Base-by-base conservation (phyloP, 2,329 filamentous ascomycete genomes). In the Botrytis deweyae region DNA sequence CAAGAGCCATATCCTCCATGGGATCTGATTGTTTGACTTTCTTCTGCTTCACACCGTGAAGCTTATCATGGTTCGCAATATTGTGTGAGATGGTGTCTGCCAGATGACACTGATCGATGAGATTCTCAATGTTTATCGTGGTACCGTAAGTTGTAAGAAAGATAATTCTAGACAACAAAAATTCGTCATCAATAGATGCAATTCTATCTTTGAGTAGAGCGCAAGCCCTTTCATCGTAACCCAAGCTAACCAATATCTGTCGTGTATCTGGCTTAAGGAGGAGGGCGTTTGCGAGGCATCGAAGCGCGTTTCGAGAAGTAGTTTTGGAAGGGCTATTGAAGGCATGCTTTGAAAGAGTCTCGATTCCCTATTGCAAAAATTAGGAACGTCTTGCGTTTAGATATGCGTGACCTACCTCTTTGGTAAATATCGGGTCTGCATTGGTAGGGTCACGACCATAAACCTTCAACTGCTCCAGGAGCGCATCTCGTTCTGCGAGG, bases 261-360 rank as follows among this genome's bases (percentile, higher is more conserved):
- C 93, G 88, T 61, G 91, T 91, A 59, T 88, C 85, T 16, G 88
- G 84, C 75, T 90, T 86, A 29, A 97, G 87, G 0, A 97, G 85
- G 79, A 98, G 84, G 14, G 94, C 90, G 82, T 98, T 98, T 78
- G 93, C 95, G 66, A 98, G 83, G 78, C 94, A 95, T 78, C 94
- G 89, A 58, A 97, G 85, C 1, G 90, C 95, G 80, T 94, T 93
- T 73, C 91, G 89, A 3, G 92, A 92, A 1, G 91, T 90, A 14
- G 87, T 87, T 44, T 84, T 84, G 4, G 88, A 90, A 40, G 87
- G 84, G 75, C 87, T 89, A 68, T 93, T 87, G 78, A 97, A 93
- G 6, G 91, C 92, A 85, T 95, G 91, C 70, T 85, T 87, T 44
- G 89, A 87, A 62, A 98, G 85, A 64, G 89, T 92, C 74, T 88